Base-by-base conservation (phyloP, 257 asterid genomes). In the Penstemon barbatus region DNA sequence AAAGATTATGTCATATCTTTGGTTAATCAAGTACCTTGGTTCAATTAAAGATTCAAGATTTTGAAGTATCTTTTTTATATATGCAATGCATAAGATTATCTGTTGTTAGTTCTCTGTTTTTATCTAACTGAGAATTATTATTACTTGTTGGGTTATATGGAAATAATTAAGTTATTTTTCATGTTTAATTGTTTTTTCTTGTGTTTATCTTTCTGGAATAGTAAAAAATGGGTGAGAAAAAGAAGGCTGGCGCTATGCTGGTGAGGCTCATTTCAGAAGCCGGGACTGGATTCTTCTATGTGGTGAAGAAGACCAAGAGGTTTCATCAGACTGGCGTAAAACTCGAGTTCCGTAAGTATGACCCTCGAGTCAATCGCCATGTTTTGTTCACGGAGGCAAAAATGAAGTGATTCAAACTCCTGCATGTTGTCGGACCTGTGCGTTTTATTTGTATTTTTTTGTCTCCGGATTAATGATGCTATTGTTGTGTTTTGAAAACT, bases 281-380 rank as follows among this genome's bases (percentile, higher is more conserved):
- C 5, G 95, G 92, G 48, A 88, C 90, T 0, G 90, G 95, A 62
- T 88, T 88, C 81, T 88, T 85, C 81, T 87, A 87, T 51, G 91
- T 85, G 18, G 86, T 77, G 68, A 81, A 77, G 78, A 87, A 87
- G 83, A 85, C 83, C 7, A 85, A 77, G 79, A 80, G 80, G 77
- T 82, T 84, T 59, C 88, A 80, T 33, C 80, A 63, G 53, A 74
- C 41, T 66, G 78, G 76, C 63, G 63, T 78, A 42, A 87, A 83
- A 72, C 85, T 87, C 1, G 95, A 85, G 82, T 85, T 87, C 57
- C 81, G 88, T 2, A 87, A 87, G 84, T 87, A 76, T 44, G 95
- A 87, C 71, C 92, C 95, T 64, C 89, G 95, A 6, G 91, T 87
- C 48, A 85, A 83, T 53, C 80, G 80, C 54, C 95, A 87, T 54